Conservation (phyloP, 495 filamentous ascomycete species). For the Haplographium delicatum region DNA sequence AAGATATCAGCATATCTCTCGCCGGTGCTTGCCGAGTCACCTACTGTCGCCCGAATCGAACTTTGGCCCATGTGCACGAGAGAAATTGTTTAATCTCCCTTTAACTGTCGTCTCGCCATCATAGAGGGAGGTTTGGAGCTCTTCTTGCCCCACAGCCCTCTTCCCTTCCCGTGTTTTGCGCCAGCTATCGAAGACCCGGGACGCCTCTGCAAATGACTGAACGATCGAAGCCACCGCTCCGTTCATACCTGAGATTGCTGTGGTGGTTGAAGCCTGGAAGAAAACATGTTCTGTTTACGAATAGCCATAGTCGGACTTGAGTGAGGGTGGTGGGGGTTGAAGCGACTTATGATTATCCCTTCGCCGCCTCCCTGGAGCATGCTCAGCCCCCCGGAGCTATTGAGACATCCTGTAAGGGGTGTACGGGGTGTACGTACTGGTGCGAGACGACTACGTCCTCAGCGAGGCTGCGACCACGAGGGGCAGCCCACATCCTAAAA, state of each 20-base stretch:
- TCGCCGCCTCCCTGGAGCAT: neutral
- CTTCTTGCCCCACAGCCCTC: conserved; percentile 18
- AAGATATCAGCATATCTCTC: conserved; percentile 9
- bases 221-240: conserved; percentile 5
- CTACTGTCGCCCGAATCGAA: conserved; percentile 15
- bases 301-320: neutral
- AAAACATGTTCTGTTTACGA: neutral
- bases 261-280: neutral
- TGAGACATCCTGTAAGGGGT: no score
- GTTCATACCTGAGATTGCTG: conserved; percentile 2
- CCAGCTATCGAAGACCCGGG: conserved; percentile 10
- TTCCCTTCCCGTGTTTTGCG: conserved; percentile 8
- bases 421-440: no score
- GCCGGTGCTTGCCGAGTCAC: neutral
- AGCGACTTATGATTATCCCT: neutral
- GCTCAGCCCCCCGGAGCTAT: neutral
- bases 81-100: neutral
- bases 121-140: conserved; percentile 7
- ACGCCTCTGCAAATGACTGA: conserved; percentile 9
- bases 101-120: conserved; percentile 5
- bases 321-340: neutral
- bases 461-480: neutral
- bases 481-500: neutral
- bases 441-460: neutral
- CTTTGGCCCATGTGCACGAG: conserved; percentile 7